A percentile compares a stretch with the other conserved stretches of the same genome.
These are phyloP conservation scores for Microstegium vimineum DNA, from an alignment of 176 grass and related monocot genomes.

Conservation along the genomic window DNA sequence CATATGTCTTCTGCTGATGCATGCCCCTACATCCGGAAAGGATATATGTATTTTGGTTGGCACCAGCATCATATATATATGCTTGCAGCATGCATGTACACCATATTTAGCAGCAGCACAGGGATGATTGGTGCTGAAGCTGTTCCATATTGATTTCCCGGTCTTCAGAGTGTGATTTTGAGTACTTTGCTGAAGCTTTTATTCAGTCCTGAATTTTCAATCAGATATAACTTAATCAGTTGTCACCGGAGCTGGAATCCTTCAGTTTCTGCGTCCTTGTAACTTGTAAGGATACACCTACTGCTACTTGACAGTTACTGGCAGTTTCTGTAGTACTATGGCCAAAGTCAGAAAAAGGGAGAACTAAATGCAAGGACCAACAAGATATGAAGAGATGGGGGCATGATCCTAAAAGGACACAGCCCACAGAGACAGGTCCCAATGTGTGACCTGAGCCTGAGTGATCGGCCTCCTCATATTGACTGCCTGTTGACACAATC, in stretches of 20 bases:
- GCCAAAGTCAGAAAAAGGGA: slow-evolving; percentile 13
- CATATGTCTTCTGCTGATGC: not conserved
- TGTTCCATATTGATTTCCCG: not conserved
- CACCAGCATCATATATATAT: not conserved
- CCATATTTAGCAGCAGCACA: not conserved
- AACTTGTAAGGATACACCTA: not conserved
- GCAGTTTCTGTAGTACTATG: not conserved
- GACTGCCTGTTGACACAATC: slow-evolving; percentile 6
- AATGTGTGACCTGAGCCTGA: slow-evolving; percentile 1
- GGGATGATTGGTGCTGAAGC: not conserved
- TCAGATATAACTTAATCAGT: not conserved
- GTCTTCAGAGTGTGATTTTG: not conserved
- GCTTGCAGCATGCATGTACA: not conserved
- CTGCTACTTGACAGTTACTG: not conserved
- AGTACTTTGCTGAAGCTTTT: not conserved
- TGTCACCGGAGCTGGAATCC: not conserved
- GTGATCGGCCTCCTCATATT: slow-evolving; percentile 11
- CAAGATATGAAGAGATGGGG: not conserved
- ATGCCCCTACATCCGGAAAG: not conserved
- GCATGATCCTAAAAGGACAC: slow-evolving; percentile 32
- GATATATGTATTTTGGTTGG: not conserved
- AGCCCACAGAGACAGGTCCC: slow-evolving; percentile 24
- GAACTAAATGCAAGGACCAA: slow-evolving; percentile 17
- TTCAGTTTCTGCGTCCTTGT: not conserved
- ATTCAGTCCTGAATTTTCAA: not conserved